phyloP scores from a whole-genome alignment of 768 basidiomycete genomes.

The Leccinum boreale region DNA sequence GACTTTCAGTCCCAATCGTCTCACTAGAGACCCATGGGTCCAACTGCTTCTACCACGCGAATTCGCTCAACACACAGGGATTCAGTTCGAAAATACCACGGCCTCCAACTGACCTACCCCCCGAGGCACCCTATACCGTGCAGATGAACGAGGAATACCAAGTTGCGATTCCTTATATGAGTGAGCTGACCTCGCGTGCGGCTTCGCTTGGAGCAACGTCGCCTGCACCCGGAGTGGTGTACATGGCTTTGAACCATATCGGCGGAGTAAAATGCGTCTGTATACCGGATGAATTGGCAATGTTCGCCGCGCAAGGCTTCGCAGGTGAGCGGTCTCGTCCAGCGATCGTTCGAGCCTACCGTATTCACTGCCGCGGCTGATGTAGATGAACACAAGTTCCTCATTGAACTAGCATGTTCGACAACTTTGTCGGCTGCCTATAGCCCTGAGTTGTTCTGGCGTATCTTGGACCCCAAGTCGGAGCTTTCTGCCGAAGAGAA shows the following conservation, averaged over 20 bases:
- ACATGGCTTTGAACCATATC: conserved; percentile 57
- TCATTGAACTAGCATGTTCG: conserved; percentile 73
- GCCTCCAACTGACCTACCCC: conserved; percentile 27
- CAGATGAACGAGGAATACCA: conserved; percentile 39
- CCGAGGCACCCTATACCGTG: conserved; percentile 39
- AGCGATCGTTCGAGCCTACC: not conserved
- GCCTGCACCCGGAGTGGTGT: conserved; percentile 58
- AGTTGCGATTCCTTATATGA: conserved; percentile 57
- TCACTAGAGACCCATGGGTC: conserved; percentile 70
- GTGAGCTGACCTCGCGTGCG: conserved; percentile 57
- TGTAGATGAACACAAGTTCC: conserved; percentile 70
- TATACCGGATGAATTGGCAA: conserved; percentile 66
- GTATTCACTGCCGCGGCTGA: not conserved
- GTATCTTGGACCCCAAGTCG: conserved; percentile 23
- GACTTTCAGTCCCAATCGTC: conserved; percentile 57
- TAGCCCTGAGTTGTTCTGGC: conserved; percentile 50
- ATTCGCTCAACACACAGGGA: conserved; percentile 49
- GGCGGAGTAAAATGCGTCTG: conserved; percentile 58
- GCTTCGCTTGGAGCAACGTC: conserved; percentile 71
- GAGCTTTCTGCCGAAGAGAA: conserved; percentile 21
- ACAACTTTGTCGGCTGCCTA: conserved; percentile 69
- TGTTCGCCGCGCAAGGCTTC: conserved; percentile 56
- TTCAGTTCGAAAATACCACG: conserved; percentile 33
- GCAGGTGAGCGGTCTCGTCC: conserved; percentile 43
- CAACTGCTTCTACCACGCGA: conserved; percentile 70